Percentiles rank a stretch among this genome's conserved stretches.
Evolutionary conservation across 257 asterid species (phyloP).

Genomic region (Solanum appendiculatum): DNA sequence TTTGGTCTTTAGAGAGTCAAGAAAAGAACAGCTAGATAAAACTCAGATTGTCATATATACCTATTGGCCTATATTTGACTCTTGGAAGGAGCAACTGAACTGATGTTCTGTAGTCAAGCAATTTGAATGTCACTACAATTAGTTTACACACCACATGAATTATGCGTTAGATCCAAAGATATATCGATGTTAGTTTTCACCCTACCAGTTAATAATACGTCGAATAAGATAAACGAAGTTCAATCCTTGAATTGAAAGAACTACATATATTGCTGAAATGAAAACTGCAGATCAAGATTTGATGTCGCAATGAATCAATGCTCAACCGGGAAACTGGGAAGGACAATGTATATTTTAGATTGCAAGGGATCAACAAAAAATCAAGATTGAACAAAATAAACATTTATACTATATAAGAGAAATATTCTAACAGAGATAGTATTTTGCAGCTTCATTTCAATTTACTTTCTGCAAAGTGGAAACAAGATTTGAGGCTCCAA

Average conservation of each 20-base stretch:
- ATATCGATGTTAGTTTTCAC: neutral
- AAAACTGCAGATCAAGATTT: constrained; percentile 3
- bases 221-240: neutral
- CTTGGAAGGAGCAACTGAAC: neutral
- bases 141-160: neutral
- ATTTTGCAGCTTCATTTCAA: neutral
- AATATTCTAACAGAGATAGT: neutral
- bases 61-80: neutral
- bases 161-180: neutral
- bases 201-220: neutral
- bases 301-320: neutral
- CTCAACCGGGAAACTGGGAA: neutral
- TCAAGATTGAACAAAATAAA: neutral
- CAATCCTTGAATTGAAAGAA: neutral
- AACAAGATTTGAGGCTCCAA: constrained; percentile 83
- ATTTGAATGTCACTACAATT: neutral
- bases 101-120: neutral
- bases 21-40: neutral
- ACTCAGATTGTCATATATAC: neutral
- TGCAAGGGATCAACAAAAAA: neutral
- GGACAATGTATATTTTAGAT: neutral
- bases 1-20: neutral
- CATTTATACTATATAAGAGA: neutral
- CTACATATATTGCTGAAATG: neutral
- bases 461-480: constrained; percentile 66